Evolutionary conservation across 352 stramenopile genomes (phyloP).

Genomic region (Hyaloperonospora brassicae): DNA sequence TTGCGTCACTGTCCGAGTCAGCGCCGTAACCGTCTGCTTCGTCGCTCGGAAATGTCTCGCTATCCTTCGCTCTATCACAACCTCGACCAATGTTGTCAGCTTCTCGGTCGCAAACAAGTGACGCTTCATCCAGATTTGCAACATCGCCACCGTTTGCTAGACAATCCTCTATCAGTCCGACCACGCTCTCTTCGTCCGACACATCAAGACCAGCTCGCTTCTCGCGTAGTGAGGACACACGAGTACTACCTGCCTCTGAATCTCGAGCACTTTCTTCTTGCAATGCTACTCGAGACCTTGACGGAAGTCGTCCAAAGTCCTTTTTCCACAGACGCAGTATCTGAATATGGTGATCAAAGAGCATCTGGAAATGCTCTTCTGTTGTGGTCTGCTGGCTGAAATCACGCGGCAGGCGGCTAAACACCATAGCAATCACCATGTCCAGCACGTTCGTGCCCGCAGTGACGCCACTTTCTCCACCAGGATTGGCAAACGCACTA

Average conservation of each 20-base stretch:
- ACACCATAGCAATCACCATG: conserved; percentile 83
- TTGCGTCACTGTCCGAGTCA: conserved; percentile 62
- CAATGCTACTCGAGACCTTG: conserved; percentile 13
- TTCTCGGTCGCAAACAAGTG: conserved; percentile 5
- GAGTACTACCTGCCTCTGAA: conserved; percentile 7
- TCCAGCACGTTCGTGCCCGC: conserved; percentile 74
- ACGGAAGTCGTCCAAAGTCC: conserved; percentile 72
- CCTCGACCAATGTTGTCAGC: conserved; percentile 5
- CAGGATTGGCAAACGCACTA: conserved; percentile 30
- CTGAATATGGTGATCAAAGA: conserved; percentile 73
- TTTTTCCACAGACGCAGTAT: conserved; percentile 76
- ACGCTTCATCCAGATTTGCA: conserved; percentile 6
- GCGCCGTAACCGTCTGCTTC: conserved; percentile 52
- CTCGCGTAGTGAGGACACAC: conserved; percentile 11
- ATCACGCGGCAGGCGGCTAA: conserved; percentile 68
- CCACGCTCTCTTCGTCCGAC: conserved; percentile 18
- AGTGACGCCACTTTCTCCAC: conserved; percentile 17
- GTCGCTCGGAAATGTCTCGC: conserved; percentile 9
- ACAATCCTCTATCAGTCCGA: conserved; percentile 14
- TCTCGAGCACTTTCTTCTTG: conserved; percentile 7
- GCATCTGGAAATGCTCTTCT: conserved; percentile 67
- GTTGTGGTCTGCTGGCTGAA: conserved; percentile 39
- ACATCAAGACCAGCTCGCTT: conserved; percentile 4
- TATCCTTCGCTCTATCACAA: conserved; percentile 7
- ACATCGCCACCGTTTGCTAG: conserved; percentile 9